phyloP scores from a whole-genome alignment of 495 filamentous ascomycete genomes.

The Cairneyella variabilis region DNA sequence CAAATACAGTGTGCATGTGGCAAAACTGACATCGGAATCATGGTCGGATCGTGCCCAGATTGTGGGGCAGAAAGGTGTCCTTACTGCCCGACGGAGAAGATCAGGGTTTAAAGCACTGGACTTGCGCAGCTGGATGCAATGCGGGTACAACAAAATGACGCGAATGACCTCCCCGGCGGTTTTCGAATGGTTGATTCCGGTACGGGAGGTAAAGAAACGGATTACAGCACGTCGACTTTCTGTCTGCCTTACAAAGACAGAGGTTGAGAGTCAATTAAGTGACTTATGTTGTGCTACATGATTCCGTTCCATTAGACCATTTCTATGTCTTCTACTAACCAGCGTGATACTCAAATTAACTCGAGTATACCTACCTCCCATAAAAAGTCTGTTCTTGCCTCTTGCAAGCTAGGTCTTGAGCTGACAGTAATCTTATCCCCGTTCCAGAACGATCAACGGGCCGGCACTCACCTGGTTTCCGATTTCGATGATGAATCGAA shows the following conservation, averaged over 20 bases:
- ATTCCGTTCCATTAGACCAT: background rate
- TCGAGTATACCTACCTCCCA: background rate
- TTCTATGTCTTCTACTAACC: background rate
- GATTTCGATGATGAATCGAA: background rate
- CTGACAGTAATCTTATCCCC: background rate
- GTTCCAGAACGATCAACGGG: background rate
- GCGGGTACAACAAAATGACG: background rate
- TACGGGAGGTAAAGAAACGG: background rate
- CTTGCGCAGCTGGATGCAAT: background rate
- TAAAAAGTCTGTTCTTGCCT: background rate
- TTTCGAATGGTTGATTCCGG: background rate
- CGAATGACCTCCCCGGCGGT: background rate
- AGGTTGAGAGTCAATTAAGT: constrained; percentile 1
- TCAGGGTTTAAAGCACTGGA: background rate
- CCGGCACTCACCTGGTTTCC: background rate
- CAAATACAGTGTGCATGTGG: background rate
- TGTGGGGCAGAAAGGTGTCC: background rate
- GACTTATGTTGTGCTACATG: background rate
- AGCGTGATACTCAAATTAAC: background rate
- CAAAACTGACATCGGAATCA: background rate
- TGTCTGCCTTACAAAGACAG: background rate
- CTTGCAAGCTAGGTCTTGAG: background rate
- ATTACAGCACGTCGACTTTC: background rate
- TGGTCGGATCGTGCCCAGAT: background rate
- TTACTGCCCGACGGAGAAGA: background rate